Percentiles rank a stretch among this genome's conserved stretches.
phyloP scores from a whole-genome alignment of 2,329 filamentous ascomycete genomes.

The Cladorrhinum sp. region DNA sequence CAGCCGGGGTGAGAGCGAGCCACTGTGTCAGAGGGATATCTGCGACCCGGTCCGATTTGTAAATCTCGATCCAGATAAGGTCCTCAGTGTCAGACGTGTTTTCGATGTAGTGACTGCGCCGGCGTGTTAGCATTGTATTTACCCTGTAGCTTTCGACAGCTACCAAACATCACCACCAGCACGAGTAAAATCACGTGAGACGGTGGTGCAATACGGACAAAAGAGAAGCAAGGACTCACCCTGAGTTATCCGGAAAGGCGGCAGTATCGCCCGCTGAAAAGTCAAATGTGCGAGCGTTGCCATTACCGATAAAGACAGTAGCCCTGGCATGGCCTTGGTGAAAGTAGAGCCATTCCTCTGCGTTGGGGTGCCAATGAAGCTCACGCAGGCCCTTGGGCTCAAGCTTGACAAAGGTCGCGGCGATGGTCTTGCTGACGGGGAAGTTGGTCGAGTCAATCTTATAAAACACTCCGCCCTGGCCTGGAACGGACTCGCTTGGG shows the following conservation, averaged over 20 bases:
- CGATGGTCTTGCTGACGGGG: constrained; percentile 62
- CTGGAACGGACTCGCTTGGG: constrained; percentile 54
- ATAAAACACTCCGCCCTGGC: constrained; percentile 58
- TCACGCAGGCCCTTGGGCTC: constrained; percentile 63
- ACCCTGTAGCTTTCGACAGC: constrained; percentile 48
- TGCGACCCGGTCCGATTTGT: constrained; percentile 50
- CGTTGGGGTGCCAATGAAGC: constrained; percentile 68
- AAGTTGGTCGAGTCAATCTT: constrained; percentile 68
- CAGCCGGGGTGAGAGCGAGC: constrained; percentile 55
- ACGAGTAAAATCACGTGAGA: not conserved
- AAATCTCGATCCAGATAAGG: constrained; percentile 57
- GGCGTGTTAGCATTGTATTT: constrained; percentile 61
- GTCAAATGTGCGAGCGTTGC: constrained; percentile 63
- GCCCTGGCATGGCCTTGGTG: constrained; percentile 59
- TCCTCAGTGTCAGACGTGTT: constrained; percentile 55
- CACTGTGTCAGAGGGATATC: constrained; percentile 58
- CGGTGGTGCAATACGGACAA: not conserved
- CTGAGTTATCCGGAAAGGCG: constrained; percentile 63
- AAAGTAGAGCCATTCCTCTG: constrained; percentile 59
- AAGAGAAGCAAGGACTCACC: constrained; percentile 34
- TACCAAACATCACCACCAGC: constrained; percentile 54
- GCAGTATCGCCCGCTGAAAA: constrained; percentile 66
- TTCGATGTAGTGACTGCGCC: constrained; percentile 57
- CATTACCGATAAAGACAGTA: constrained; percentile 62
- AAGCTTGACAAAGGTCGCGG: constrained; percentile 61